Conservation (phyloP, 306 rosid species). For the Datisca glomerata region DNA sequence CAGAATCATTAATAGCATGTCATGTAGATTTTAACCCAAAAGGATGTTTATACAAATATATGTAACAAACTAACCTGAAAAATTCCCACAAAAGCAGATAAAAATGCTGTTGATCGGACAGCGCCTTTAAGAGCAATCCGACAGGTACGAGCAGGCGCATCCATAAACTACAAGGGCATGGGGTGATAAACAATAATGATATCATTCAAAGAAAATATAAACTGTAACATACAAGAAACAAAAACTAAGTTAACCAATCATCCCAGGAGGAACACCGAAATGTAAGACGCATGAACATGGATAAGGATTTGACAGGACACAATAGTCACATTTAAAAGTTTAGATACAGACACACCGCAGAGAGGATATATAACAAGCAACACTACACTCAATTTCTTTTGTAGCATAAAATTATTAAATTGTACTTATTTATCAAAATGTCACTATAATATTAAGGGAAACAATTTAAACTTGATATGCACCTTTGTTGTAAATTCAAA, state of each 20-base stretch:
- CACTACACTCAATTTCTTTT: no score
- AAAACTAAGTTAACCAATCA: neutral
- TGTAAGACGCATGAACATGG: no score
- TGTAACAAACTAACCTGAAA: slow-evolving; percentile 52
- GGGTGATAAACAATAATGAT: slow-evolving; percentile 6
- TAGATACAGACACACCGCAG: no score
- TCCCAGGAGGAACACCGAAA: no score
- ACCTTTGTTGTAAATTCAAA: no score
- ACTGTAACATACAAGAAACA: slow-evolving; percentile 4
- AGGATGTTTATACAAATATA: slow-evolving; percentile 1
- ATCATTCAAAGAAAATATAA: slow-evolving; percentile 2
- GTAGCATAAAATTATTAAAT: no score
- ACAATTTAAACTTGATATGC: no score
- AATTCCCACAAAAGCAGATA: slow-evolving; percentile 90
- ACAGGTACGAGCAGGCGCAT: slow-evolving; percentile 69
- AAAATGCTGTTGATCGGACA: slow-evolving; percentile 78
- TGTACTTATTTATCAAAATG: no score
- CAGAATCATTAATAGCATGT: slow-evolving; percentile 15
- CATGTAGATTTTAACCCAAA: slow-evolving; percentile 10
- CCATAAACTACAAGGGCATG: slow-evolving; percentile 54
- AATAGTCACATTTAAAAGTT: no score
- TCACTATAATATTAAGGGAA: no score
- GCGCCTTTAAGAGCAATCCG: slow-evolving; percentile 63
- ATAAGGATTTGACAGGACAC: no score
- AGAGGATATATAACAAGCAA: no score